phyloP scores from a whole-genome alignment of 2,329 filamentous ascomycete genomes.

The Exophiala calicioides region DNA sequence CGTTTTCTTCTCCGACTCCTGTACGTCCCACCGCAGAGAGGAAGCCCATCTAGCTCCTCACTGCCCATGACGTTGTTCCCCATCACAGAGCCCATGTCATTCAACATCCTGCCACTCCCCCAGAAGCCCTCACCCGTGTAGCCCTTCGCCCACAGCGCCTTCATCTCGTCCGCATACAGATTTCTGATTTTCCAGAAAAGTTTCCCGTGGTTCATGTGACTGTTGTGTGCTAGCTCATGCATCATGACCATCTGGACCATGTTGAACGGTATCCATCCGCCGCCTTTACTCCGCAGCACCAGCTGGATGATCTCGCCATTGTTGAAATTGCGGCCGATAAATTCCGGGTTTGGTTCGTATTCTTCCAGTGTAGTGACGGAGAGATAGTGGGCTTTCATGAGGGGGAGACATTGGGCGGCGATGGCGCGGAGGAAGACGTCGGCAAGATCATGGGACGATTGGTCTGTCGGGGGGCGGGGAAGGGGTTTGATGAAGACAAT shows the following conservation, averaged over 20 bases:
- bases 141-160: slow-evolving; percentile 64
- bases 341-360: slow-evolving; percentile 77
- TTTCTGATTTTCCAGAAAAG: slow-evolving; percentile 81
- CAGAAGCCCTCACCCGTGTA: slow-evolving; percentile 84
- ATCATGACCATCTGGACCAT: slow-evolving; percentile 96
- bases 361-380: slow-evolving; percentile 74
- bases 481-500: slow-evolving; percentile 86
- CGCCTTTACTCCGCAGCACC: slow-evolving; percentile 67
- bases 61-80: slow-evolving; percentile 51
- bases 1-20: slow-evolving; percentile 55
- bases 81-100: slow-evolving; percentile 60
- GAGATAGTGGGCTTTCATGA: slow-evolving; percentile 68
- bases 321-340: slow-evolving; percentile 88
- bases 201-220: slow-evolving; percentile 85
- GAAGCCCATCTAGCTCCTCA: slow-evolving; percentile 64
- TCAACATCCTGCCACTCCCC: slow-evolving; percentile 68
- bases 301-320: slow-evolving; percentile 84
- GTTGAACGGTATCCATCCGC: slow-evolving; percentile 73
- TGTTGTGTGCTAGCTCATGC: slow-evolving; percentile 84
- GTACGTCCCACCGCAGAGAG: slow-evolving; percentile 81
- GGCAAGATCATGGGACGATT: slow-evolving; percentile 58
- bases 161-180: slow-evolving; percentile 70
- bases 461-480: slow-evolving; percentile 51
- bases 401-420: slow-evolving; percentile 75
- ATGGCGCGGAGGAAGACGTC: slow-evolving; percentile 74